Evolutionary conservation across 805 yeast species (phyloP), one percentile per base, ranked within the genome.

Genomic region (Clavispora fructus): DNA sequence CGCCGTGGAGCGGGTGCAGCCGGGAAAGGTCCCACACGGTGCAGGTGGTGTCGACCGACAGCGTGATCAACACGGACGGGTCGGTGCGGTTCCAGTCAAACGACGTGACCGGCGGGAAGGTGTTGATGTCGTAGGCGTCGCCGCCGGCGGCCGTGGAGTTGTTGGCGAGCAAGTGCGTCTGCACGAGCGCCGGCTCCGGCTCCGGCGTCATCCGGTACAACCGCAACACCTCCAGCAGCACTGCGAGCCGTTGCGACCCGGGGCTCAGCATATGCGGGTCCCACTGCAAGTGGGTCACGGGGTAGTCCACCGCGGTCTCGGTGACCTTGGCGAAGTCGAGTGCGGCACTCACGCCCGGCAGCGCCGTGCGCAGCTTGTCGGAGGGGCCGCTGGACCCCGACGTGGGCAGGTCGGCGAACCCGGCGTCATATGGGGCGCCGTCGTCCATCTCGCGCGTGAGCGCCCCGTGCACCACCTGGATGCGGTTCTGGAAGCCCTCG

Each of bases 11-110:
- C n/a, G 49, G 41, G 29, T 54, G 53, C 6, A 67, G 55, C 27
- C 75, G 62, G 49, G 64, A 60, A 29, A 90, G 64, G 65, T 94
- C 98, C 98, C 99, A 94, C 4, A 90, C 82, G 0, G 98, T 91
- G 67, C 99, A 94, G 0, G 99, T 94, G 1, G 99, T 94, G 66
- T 94, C 99, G 10, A 92, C 87, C 17, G 94, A 83, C 51, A 92
- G 80, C 1, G 97, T 88, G 32, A 94, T 85, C 17, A 90, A 77
- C 35, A 82, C 64, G 41, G 79, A 79, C 3, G 87, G 78, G 56
- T 87, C 91, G 1, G 74, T 71, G 32, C 74, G 67, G 68, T 87
- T 89, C 97, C 99, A 94, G 66, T 94, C 97, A 57, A 94, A 88
- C 1, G 95, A 83, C 0, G 98, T 91, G 43, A 94, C 76, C 6